Evolutionary conservation across 495 filamentous ascomycete genomes (phyloP).

Genomic region (Aspergillus steynii): DNA sequence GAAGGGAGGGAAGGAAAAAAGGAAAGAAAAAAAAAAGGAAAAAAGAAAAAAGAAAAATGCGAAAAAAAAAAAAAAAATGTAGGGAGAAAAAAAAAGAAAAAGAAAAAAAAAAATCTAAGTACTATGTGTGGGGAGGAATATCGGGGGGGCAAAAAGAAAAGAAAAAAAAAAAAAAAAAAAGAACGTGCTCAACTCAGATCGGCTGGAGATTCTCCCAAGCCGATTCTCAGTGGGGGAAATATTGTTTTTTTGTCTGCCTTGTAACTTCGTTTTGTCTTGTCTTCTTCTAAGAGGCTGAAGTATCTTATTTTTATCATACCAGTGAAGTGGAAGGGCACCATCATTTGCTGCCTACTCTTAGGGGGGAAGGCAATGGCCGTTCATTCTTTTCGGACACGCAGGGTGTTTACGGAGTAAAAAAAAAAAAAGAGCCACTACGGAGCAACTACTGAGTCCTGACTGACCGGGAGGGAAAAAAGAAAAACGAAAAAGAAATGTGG

Average conservation of each 20-base stretch:
- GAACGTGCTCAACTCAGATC: conserved; percentile 28
- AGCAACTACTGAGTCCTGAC: conserved; percentile 1
- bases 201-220: conserved; percentile 23
- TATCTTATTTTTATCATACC: conserved; percentile 9
- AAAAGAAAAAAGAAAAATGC: conserved; percentile 24
- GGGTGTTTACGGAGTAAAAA: conserved; percentile 4
- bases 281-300: background rate
- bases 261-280: background rate
- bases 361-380: background rate
- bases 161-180: conserved; percentile 25
- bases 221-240: conserved; percentile 16
- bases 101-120: conserved; percentile 14
- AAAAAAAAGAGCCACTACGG: conserved; percentile 16
- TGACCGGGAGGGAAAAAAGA: conserved; percentile 12
- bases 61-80: conserved; percentile 18
- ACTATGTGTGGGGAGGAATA: conserved; percentile 2
- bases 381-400: background rate
- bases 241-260: conserved; percentile 7
- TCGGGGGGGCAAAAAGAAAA: conserved; percentile 17
- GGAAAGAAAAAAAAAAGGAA: conserved; percentile 23
- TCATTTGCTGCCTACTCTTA: background rate
- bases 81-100: conserved; percentile 17
- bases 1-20: conserved; percentile 19
- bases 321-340: background rate
- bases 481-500: conserved; percentile 18